phyloP scores from a whole-genome alignment of 2,329 filamentous ascomycete species.

The Polytolypa hystricis region DNA sequence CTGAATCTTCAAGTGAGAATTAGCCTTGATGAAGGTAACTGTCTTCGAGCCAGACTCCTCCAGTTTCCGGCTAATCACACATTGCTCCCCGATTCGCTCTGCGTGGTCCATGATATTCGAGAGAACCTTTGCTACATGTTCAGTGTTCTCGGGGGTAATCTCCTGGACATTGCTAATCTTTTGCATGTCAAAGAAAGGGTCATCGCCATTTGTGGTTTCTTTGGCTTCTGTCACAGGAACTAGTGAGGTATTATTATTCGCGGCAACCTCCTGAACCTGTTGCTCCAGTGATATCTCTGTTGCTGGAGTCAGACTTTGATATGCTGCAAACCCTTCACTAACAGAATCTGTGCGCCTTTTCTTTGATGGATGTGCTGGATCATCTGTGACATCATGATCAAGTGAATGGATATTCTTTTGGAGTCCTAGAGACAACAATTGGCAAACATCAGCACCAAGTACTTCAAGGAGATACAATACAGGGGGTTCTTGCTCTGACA shows the following conservation, averaged over 20 bases:
- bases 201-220: no score
- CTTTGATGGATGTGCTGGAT: constrained; percentile 27
- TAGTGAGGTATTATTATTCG: no score
- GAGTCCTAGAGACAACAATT: constrained; percentile 10
- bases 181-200: no score
- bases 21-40: constrained; percentile 31
- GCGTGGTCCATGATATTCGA: constrained; percentile 34
- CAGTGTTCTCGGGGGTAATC: no score
- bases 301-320: not conserved
- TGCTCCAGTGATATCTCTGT: constrained; percentile 8
- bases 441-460: not conserved
- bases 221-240: no score
- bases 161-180: no score
- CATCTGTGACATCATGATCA: constrained; percentile 22
- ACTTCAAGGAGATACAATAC: no score
- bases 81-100: constrained; percentile 31
- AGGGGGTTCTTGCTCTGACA: no score
- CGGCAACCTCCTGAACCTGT: constrained; percentile 2
- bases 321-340: constrained; percentile 15
- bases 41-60: constrained; percentile 20
- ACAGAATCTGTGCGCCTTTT: constrained; percentile 28
- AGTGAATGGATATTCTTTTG: constrained; percentile 23
- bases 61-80: constrained; percentile 25
- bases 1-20: constrained; percentile 43
- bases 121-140: constrained; percentile 31